Evolutionary conservation across 108 stramenopile species (phyloP).

Genomic region (Mayamaea pseudoterrestris): DNA sequence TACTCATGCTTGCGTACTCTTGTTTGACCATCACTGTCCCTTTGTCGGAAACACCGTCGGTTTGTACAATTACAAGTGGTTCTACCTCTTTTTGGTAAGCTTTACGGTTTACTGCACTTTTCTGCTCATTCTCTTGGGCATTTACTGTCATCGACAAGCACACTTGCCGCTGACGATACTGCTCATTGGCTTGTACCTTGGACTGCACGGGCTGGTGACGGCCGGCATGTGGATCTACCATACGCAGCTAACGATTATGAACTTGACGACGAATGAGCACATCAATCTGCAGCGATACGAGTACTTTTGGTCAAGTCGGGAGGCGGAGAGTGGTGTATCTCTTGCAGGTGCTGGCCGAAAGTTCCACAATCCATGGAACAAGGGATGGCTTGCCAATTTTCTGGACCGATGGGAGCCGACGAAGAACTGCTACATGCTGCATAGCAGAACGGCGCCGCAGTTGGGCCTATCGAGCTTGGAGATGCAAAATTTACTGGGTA

Average conservation of each 20-base stretch:
- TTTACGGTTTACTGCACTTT: constrained; percentile 41
- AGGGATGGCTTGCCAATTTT: constrained; percentile 35
- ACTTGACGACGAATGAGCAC: constrained; percentile 96
- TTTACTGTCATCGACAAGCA: constrained; percentile 6
- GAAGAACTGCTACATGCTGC: too few species aligned
- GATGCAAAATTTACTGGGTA: too few species aligned
- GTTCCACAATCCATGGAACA: constrained; percentile 81
- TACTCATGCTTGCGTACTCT: constrained; percentile 72
- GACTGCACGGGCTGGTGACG: constrained; percentile 43
- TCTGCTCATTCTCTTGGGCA: constrained; percentile 32
- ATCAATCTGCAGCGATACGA: constrained; percentile 63
- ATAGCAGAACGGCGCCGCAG: too few species aligned
- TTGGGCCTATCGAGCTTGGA: too few species aligned
- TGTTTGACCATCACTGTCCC: constrained; percentile 99
- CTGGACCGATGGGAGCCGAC: constrained; percentile 23
- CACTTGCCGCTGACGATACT: constrained; percentile 6
- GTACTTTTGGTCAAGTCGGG: constrained; percentile 48
- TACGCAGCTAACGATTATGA: constrained; percentile 61
- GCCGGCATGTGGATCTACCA: constrained; percentile 72
- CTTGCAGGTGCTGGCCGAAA: too few species aligned
- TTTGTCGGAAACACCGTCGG: constrained; percentile 92
- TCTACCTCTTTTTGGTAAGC: constrained; percentile 68
- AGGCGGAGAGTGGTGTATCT: constrained; percentile 6
- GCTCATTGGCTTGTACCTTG: constrained; percentile 47
- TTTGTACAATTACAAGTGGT: constrained; percentile 90